Conservation (phyloP, 345 rosid species). For the Rhodomyrtus tomentosa region DNA sequence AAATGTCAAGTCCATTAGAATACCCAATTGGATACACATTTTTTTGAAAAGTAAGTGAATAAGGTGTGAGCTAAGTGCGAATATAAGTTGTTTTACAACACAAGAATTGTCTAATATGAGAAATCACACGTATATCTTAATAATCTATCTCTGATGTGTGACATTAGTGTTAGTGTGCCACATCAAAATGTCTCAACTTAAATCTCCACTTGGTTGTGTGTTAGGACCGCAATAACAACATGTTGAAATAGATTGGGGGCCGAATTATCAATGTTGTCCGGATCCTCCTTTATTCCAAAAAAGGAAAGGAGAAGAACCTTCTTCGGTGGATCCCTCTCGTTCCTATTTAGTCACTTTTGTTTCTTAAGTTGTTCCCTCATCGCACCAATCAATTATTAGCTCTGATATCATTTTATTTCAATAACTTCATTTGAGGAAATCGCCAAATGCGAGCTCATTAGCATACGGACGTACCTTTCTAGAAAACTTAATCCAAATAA, state of each 20-base stretch:
- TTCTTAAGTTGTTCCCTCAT: too few species aligned
- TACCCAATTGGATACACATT: background rate
- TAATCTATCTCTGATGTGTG: rapidly evolving
- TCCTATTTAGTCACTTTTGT: too few species aligned
- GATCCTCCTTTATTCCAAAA: too few species aligned
- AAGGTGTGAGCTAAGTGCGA: background rate
- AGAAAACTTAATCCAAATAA: background rate
- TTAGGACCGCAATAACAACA: too few species aligned
- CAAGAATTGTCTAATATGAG: background rate
- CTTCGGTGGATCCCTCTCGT: too few species aligned
- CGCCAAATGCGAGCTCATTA: background rate
- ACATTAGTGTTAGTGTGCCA: rapidly evolving
- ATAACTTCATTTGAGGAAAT: background rate
- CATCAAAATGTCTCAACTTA: background rate
- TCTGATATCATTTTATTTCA: background rate
- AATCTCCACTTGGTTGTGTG: too few species aligned
- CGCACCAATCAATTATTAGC: too few species aligned
- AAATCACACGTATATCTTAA: background rate
- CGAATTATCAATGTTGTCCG: too few species aligned
- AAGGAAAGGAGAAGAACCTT: too few species aligned
- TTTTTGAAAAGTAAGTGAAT: background rate
- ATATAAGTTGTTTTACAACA: background rate
- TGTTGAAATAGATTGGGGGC: too few species aligned
- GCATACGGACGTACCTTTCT: background rate
- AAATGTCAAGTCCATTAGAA: background rate